phyloP scores from a whole-genome alignment of 805 yeast genomes.

The Ogataea trehaloabstinens region DNA sequence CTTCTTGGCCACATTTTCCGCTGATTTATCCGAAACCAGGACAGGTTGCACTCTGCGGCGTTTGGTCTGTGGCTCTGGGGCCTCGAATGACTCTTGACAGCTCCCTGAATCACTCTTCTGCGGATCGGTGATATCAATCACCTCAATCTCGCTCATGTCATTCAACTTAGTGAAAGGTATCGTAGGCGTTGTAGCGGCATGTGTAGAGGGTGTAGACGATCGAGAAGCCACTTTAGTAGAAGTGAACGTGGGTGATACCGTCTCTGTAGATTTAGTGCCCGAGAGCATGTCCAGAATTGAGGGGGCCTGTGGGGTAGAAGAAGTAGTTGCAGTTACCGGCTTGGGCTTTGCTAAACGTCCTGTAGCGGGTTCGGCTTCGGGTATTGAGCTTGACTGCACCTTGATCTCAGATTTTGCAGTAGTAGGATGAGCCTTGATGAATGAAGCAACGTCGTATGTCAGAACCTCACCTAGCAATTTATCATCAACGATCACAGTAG shows the following conservation, averaged over 20 bases:
- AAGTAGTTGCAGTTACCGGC: slow-evolving; percentile 1
- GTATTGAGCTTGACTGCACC: not conserved
- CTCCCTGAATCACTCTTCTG: too few species aligned
- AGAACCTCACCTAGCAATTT: slow-evolving; percentile 55
- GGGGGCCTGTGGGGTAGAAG: slow-evolving; percentile 3
- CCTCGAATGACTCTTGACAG: too few species aligned
- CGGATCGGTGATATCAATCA: slow-evolving; percentile 20
- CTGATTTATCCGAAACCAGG: too few species aligned
- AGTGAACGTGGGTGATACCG: slow-evolving; percentile 8
- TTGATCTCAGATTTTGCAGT: slow-evolving; percentile 1
- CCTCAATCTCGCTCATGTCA: slow-evolving; percentile 12
- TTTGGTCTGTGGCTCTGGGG: too few species aligned
- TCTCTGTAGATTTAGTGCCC: slow-evolving; percentile 1
- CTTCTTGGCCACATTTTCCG: too few species aligned
- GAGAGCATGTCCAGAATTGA: slow-evolving; percentile 15
- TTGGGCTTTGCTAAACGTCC: not conserved
- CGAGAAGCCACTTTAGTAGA: slow-evolving; percentile 6
- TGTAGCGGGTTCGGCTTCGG: not conserved
- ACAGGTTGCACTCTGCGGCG: too few species aligned
- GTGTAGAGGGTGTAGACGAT: slow-evolving; percentile 13
- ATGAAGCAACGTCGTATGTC: slow-evolving; percentile 24
- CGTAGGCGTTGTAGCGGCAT: slow-evolving; percentile 11
- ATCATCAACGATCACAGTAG: slow-evolving; percentile 54
- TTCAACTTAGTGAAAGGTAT: slow-evolving; percentile 11
- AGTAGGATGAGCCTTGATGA: slow-evolving; percentile 14